Conservation (phyloP, 805 yeast species). For the Saccharomycopsis capsularis region DNA sequence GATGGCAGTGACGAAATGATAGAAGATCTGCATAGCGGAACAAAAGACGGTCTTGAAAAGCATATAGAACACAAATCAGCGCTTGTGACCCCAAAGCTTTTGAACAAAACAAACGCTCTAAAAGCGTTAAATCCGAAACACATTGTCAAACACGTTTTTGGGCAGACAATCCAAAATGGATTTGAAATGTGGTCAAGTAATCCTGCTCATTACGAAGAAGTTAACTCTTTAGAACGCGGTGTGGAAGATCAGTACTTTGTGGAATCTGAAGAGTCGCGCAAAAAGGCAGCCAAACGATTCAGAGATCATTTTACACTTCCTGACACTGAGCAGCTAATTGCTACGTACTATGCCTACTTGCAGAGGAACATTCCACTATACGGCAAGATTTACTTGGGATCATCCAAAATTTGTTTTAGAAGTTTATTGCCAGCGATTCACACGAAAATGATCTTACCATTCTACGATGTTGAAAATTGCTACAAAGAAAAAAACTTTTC, state of each 20-base stretch:
- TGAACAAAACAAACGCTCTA: slow-evolving; percentile 13
- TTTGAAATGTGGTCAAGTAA: slow-evolving; percentile 50
- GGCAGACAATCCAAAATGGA: slow-evolving; percentile 25
- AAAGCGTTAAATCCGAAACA: slow-evolving; percentile 12
- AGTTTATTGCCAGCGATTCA: slow-evolving; percentile 71
- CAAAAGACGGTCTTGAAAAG: slow-evolving; percentile 8
- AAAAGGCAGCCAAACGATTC: slow-evolving; percentile 50
- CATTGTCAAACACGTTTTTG: slow-evolving; percentile 15
- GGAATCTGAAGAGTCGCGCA: slow-evolving; percentile 36
- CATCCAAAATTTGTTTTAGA: slow-evolving; percentile 66
- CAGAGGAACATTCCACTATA: slow-evolving; percentile 69
- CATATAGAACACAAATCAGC: background rate
- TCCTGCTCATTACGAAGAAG: slow-evolving; percentile 54
- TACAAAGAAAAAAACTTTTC: slow-evolving; percentile 61
- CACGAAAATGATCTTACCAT: slow-evolving; percentile 78
- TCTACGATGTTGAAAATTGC: slow-evolving; percentile 63
- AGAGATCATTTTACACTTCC: slow-evolving; percentile 59
- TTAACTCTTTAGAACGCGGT: slow-evolving; percentile 32
- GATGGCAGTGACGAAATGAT: background rate
- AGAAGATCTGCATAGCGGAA: too few species aligned
- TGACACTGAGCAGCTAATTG: slow-evolving; percentile 43
- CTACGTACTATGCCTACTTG: slow-evolving; percentile 65
- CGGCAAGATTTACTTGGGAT: slow-evolving; percentile 76
- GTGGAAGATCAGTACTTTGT: slow-evolving; percentile 46
- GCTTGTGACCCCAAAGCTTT: too few species aligned